phyloP scores from a whole-genome alignment of 441 rosid species.

The Pelargonium citronellum region DNA sequence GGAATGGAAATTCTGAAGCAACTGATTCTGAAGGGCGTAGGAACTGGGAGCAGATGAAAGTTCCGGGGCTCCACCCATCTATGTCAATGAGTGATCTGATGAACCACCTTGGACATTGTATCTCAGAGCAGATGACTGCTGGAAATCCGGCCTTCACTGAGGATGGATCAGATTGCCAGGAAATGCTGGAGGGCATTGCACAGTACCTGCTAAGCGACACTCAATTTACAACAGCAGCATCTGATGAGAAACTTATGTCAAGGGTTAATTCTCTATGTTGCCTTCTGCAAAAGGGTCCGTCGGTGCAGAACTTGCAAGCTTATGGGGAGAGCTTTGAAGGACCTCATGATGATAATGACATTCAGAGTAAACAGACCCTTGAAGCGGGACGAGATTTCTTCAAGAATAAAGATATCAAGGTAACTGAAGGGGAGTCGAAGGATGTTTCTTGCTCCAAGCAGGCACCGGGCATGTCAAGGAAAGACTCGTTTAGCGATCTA shows the following conservation, averaged over 20 bases:
- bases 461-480: slow-evolving; percentile 73
- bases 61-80: slow-evolving; percentile 38
- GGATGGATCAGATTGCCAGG: slow-evolving; percentile 22
- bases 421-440: slow-evolving; percentile 33
- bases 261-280: slow-evolving; percentile 48
- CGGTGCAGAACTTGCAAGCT: slow-evolving; percentile 46
- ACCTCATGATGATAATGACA: slow-evolving; percentile 30
- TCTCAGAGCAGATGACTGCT: slow-evolving; percentile 32
- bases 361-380: slow-evolving; percentile 26
- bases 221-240: slow-evolving; percentile 22
- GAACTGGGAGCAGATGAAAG: slow-evolving; percentile 33
- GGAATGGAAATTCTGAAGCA: slow-evolving; percentile 49
- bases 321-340: slow-evolving; percentile 35
- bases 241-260: slow-evolving; percentile 39
- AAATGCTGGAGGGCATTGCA: slow-evolving; percentile 36
- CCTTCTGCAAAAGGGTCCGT: slow-evolving; percentile 42
- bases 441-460: slow-evolving; percentile 55
- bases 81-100: slow-evolving; percentile 42
- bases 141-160: slow-evolving; percentile 17
- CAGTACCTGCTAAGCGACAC: slow-evolving; percentile 41
- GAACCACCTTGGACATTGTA: slow-evolving; percentile 41
- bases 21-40: slow-evolving; percentile 50
- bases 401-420: slow-evolving; percentile 24
- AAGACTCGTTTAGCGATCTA: slow-evolving; percentile 77
- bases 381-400: slow-evolving; percentile 30